Evolutionary conservation across 768 basidiomycete species (phyloP).

Genomic region (Kwoniella newhampshirensis): DNA sequence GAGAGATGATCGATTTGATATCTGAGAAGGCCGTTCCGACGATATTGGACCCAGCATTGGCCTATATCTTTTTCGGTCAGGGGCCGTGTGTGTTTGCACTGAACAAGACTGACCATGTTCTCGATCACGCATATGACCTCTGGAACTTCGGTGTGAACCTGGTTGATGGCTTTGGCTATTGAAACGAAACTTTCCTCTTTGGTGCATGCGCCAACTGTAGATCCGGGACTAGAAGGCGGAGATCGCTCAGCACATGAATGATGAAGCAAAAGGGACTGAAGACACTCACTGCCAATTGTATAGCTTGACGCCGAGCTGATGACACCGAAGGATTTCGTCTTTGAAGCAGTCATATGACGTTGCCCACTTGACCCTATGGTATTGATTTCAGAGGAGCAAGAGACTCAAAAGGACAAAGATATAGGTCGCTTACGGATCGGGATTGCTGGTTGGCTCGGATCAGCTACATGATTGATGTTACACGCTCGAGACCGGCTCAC

Average conservation of each 20-base stretch:
- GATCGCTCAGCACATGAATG: neutral
- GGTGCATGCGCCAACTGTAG: conserved; percentile 70
- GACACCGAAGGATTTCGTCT: conserved; percentile 76
- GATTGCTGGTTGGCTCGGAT: conserved; percentile 56
- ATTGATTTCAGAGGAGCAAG: conserved; percentile 20
- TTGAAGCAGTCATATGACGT: conserved; percentile 64
- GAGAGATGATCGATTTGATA: conserved; percentile 66
- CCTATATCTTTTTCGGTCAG: conserved; percentile 56
- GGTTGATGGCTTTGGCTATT: conserved; percentile 73
- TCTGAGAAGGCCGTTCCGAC: conserved; percentile 72
- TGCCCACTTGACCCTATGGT: conserved; percentile 45
- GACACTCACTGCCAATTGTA: conserved; percentile 81
- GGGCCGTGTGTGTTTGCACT: neutral
- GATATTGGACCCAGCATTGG: conserved; percentile 70
- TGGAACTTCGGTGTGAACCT: conserved; percentile 65
- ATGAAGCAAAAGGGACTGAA: neutral
- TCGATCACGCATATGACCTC: conserved; percentile 69
- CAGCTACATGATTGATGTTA: neutral
- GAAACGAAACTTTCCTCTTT: conserved; percentile 63
- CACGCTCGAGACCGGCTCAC: conserved; percentile 7
- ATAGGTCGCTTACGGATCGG: conserved; percentile 61
- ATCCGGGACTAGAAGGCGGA: conserved; percentile 64
- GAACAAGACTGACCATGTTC: conserved; percentile 65
- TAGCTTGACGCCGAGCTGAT: conserved; percentile 67
- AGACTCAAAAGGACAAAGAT: too few relatives aligned